Evolutionary conservation across 495 filamentous ascomycete genomes (phyloP).

Genomic region (Penicillium subrubescens): DNA sequence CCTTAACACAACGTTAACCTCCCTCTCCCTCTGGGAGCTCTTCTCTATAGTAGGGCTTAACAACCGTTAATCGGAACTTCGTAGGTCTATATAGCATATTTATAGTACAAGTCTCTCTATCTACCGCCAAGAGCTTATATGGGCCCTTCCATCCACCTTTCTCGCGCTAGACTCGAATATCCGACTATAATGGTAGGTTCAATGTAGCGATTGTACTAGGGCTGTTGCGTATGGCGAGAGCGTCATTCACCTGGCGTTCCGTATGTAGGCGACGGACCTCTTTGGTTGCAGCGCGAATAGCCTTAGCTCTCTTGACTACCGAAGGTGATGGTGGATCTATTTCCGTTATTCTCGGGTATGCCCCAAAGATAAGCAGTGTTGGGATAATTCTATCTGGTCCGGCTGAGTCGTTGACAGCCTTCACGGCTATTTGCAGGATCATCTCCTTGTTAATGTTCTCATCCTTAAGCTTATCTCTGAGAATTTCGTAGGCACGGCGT

Average conservation of each 20-base stretch:
- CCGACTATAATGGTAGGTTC: background rate
- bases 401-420: background rate
- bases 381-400: background rate
- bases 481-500: background rate
- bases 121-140: background rate
- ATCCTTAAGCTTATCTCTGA: background rate
- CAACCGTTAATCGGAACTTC: background rate
- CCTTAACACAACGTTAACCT: background rate
- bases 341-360: background rate
- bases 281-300: background rate
- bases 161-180: background rate
- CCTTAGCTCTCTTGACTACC: background rate
- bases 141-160: background rate
- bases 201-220: background rate
- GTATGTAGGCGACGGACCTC: background rate
- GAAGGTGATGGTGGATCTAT: background rate
- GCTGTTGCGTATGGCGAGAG: background rate
- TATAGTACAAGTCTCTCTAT: background rate
- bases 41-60: background rate
- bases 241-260: background rate
- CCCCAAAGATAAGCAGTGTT: background rate
- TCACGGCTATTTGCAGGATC: background rate
- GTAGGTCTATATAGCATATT: background rate
- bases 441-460: background rate
- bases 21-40: background rate